phyloP scores from a whole-genome alignment of 305 asterid genomes.

The Fraxinus angustifolia region DNA sequence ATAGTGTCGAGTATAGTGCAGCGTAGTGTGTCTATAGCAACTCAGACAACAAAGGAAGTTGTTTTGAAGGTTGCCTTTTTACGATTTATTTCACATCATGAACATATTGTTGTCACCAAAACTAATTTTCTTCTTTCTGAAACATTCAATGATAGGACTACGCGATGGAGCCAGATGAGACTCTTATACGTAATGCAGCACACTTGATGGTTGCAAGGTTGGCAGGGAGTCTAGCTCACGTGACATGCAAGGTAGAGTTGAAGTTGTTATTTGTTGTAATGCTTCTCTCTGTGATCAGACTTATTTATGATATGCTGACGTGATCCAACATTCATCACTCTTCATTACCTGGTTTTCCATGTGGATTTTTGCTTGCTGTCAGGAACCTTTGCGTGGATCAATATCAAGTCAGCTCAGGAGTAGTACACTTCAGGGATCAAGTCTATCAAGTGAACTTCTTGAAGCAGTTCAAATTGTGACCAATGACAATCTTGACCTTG shows the following conservation, averaged over 20 bases:
- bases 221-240: conserved; percentile 99
- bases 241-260: conserved; percentile 88
- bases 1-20: conserved; percentile 86
- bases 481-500: conserved; percentile 96
- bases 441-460: conserved; percentile 55
- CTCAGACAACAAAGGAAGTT: conserved; percentile 97
- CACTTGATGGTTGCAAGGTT: conserved; percentile 97
- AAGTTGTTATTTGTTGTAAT: not conserved
- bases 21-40: conserved; percentile 94
- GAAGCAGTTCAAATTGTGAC: conserved; percentile 88
- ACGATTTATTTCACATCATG: not conserved
- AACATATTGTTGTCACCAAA: not conserved
- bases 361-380: conserved; percentile 11
- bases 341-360: not conserved
- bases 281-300: not conserved
- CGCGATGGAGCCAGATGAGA: conserved; percentile 96
- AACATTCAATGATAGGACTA: conserved; percentile 55
- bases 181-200: conserved; percentile 84
- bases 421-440: conserved; percentile 65
- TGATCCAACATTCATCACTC: not conserved
- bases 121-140: not conserved
- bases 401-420: conserved; percentile 82
- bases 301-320: not conserved
- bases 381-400: conserved; percentile 95
- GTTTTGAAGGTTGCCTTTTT: conserved; percentile 64